Conservation (phyloP, 371 early-diverging fungal species). For the Funneliformis caledonium region DNA sequence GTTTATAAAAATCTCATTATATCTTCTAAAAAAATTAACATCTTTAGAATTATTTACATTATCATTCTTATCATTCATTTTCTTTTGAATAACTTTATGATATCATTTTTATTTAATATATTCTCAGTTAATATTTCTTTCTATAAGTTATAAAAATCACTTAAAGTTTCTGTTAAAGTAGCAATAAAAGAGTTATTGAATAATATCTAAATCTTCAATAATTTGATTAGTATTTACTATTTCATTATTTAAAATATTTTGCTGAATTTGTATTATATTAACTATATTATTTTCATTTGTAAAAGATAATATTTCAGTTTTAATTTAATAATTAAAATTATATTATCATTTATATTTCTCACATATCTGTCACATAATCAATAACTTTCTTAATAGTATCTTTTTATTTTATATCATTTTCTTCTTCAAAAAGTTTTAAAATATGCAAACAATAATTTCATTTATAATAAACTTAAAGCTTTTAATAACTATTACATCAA, state of each 20-base stretch:
- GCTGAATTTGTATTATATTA: background rate
- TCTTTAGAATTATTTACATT: background rate
- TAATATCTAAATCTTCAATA: background rate
- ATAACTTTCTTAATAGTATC: too few relatives aligned
- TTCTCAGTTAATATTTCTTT: constrained; percentile 2
- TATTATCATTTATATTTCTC: background rate
- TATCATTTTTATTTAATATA: constrained; percentile 11
- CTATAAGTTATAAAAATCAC: background rate
- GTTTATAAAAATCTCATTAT: too few relatives aligned
- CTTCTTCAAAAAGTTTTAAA: too few relatives aligned
- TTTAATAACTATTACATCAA: too few relatives aligned
- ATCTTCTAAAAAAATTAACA: too few relatives aligned
- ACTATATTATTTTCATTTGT: background rate
- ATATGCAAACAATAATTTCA: too few relatives aligned
- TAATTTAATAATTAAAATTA: constrained; percentile 2
- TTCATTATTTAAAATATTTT: background rate
- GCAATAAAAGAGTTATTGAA: background rate
- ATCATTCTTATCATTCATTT: background rate
- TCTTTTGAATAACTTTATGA: background rate
- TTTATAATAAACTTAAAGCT: too few relatives aligned
- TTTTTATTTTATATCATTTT: too few relatives aligned
- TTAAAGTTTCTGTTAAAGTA: background rate
- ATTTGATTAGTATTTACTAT: background rate
- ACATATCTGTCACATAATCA: background rate
- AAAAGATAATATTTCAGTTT: background rate